phyloP scores from a whole-genome alignment of 345 rosid genomes.

The Angophora floribunda region DNA sequence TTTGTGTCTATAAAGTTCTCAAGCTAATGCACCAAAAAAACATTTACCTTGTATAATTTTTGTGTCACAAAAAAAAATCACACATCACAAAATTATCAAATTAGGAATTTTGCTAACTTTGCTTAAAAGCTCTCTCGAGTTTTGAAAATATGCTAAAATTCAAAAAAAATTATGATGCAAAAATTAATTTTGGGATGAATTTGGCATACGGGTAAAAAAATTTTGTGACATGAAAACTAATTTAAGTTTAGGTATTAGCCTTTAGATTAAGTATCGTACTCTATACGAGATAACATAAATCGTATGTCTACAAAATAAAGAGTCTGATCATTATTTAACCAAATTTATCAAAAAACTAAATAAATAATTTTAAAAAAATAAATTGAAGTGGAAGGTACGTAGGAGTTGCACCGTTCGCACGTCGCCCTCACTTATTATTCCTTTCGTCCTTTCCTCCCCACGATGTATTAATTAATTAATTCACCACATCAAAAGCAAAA shows the following conservation, averaged over 20 bases:
- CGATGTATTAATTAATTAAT: background rate
- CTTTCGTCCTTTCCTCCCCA: background rate
- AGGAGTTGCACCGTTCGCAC: background rate
- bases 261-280: background rate
- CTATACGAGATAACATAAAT: background rate
- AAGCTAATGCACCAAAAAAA: accelerated
- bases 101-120: background rate
- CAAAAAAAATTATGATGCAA: background rate
- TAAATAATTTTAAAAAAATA: too few relatives aligned
- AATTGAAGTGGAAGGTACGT: background rate
- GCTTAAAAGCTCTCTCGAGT: too few relatives aligned
- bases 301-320: background rate
- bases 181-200: background rate
- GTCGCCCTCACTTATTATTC: background rate
- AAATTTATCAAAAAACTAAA: background rate
- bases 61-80: background rate
- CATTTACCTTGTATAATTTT: too few relatives aligned
- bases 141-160: accelerated
- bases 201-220: too few relatives aligned
- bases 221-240: too few relatives aligned
- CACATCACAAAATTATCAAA: background rate
- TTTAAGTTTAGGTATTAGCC: background rate
- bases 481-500: background rate
- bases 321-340: background rate
- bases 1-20: accelerated